Evolutionary conservation across 371 early-diverging fungal genomes (phyloP).

Genomic region (Haplosporangium sp.): DNA sequence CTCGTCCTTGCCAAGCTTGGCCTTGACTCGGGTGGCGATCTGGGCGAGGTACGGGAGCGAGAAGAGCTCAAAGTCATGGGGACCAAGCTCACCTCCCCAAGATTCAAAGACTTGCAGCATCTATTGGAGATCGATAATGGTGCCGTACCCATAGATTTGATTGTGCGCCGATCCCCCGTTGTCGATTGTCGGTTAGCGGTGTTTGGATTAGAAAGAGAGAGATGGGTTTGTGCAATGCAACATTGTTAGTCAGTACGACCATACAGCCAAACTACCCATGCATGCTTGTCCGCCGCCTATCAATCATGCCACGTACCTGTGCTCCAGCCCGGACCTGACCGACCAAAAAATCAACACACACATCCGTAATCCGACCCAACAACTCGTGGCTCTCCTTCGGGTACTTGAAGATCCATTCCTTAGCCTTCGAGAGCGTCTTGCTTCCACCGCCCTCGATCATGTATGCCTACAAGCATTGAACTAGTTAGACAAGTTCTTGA

Average conservation of each 20-base stretch:
- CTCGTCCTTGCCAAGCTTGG: conserved; percentile 54
- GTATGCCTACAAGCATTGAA: conserved; percentile 71
- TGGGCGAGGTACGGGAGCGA: conserved; percentile 89
- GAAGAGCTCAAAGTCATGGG: conserved; percentile 83
- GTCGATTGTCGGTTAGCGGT: too few species aligned
- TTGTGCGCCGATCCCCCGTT: too few species aligned
- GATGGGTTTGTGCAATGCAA: conserved; percentile 10
- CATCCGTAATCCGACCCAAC: conserved; percentile 84
- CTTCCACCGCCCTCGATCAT: conserved; percentile 99
- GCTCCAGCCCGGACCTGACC: conserved; percentile 98
- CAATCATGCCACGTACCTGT: conserved; percentile 67
- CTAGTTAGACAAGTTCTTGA: background rate
- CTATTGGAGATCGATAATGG: conserved; percentile 44
- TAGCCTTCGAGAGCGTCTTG: conserved; percentile 90
- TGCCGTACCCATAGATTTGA: too few species aligned
- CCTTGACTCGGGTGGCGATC: conserved; percentile 83
- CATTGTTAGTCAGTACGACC: background rate
- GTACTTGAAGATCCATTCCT: conserved; percentile 89
- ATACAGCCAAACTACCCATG: background rate
- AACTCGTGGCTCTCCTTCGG: conserved; percentile 85
- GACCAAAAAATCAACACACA: conserved; percentile 86
- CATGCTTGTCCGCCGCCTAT: background rate
- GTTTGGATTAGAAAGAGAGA: conserved; percentile 7
- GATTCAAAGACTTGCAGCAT: conserved; percentile 97
- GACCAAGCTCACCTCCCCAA: conserved; percentile 94